phyloP scores from a whole-genome alignment of 2,329 filamentous ascomycete genomes.

The Microsporum audouinii region DNA sequence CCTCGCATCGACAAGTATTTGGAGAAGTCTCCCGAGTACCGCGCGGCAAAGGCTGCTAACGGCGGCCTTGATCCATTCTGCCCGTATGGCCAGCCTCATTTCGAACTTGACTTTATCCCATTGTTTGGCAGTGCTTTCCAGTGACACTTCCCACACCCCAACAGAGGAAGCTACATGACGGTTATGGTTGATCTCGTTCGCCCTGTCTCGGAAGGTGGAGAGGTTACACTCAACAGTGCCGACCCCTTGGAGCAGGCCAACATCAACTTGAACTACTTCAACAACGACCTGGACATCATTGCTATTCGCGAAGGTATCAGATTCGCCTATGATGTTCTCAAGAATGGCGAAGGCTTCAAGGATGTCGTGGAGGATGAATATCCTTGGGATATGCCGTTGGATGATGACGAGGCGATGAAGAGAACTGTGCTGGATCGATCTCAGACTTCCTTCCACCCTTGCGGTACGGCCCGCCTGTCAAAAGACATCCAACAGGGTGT shows the following conservation, averaged over 20 bases:
- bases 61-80: constrained; percentile 42
- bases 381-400: constrained; percentile 49
- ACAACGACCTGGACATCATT: constrained; percentile 26
- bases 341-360: constrained; percentile 45
- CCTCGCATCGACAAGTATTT: constrained; percentile 47
- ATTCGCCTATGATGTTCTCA: constrained; percentile 45
- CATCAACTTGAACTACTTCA: constrained; percentile 37
- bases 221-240: constrained; percentile 32
- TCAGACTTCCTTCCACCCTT: constrained; percentile 50
- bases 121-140: constrained; percentile 46
- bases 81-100: constrained; percentile 48
- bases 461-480: constrained; percentile 44
- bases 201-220: constrained; percentile 36
- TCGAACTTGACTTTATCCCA: constrained; percentile 51
- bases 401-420: constrained; percentile 47
- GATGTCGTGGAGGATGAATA: constrained; percentile 36
- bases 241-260: constrained; percentile 30
- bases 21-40: constrained; percentile 40
- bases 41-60: constrained; percentile 32
- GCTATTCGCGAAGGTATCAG: constrained; percentile 47
- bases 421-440: constrained; percentile 46
- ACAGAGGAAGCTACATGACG: constrained; percentile 42
- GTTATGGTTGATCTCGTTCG: constrained; percentile 45
- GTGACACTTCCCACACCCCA: constrained; percentile 37
- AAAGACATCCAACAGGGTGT: constrained; percentile 43